Evolutionary conservation across 169 alveolate genomes (phyloP).

Genomic region (Eimeria zaria): DNA sequence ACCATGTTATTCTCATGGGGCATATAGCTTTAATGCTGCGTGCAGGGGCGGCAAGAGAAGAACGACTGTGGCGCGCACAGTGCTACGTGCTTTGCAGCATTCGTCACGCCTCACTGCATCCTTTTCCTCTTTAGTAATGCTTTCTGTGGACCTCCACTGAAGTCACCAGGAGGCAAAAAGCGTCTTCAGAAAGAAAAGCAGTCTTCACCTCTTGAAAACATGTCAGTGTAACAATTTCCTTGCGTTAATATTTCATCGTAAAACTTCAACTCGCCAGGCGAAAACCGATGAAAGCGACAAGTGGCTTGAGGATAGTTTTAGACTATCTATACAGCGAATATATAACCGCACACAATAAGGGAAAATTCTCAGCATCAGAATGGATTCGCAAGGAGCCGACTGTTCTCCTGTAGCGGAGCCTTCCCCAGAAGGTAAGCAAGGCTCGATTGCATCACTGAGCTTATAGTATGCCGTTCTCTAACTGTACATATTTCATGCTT

Average conservation of each 20-base stretch:
- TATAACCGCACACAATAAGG: background rate
- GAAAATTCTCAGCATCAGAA: background rate
- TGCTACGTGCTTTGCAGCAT: background rate
- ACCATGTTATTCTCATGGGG: background rate
- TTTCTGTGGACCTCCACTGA: background rate
- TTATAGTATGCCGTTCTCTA: background rate
- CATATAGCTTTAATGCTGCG: background rate
- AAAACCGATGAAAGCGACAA: background rate
- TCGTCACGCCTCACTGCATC: background rate
- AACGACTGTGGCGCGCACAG: background rate
- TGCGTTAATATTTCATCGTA: background rate
- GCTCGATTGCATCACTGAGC: background rate
- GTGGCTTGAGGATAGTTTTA: background rate
- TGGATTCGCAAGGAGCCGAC: background rate
- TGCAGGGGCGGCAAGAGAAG: background rate
- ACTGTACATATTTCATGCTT: background rate
- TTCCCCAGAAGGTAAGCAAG: background rate
- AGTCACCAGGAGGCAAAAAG: background rate
- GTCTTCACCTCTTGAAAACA: background rate
- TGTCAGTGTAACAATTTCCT: background rate
- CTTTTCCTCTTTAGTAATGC: background rate
- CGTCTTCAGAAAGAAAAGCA: background rate
- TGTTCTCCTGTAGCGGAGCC: background rate
- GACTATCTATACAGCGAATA: background rate
- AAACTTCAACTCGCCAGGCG: background rate